These are phyloP conservation scores for Candida sonorensis DNA, from an alignment of 805 yeast genomes.

Conservation along the genomic window DNA sequence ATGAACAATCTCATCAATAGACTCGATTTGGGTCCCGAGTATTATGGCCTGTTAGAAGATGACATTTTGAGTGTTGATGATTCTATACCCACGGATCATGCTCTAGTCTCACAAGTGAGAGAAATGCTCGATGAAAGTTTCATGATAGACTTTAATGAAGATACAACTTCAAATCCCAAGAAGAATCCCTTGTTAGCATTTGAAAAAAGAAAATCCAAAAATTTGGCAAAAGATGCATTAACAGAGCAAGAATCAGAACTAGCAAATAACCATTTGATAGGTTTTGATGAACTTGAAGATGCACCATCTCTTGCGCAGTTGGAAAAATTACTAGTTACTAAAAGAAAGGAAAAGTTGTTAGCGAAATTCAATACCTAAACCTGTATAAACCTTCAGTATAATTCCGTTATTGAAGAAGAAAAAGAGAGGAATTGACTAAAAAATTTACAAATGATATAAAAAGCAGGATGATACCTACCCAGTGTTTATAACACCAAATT, in stretches of 20 bases:
- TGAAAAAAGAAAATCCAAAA: constrained; percentile 25
- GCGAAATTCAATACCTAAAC: constrained; percentile 30
- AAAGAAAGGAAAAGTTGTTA: constrained; percentile 36
- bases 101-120: constrained; percentile 4
- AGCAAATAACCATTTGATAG: constrained; percentile 3
- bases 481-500: constrained; percentile 11
- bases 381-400: no score
- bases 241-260: constrained; percentile 1
- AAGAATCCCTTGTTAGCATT: constrained; percentile 22
- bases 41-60: constrained; percentile 39
- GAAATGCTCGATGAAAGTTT: constrained; percentile 4
- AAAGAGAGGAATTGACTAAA: no score
- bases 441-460: no score
- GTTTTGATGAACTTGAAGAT: constrained; percentile 20
- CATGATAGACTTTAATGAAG: no score
- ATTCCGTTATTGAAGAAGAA: no score
- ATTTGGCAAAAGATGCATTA: constrained; percentile 9
- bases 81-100: constrained; percentile 5
- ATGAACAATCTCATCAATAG: neutral
- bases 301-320: constrained; percentile 34
- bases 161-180: no score
- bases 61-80: constrained; percentile 11
- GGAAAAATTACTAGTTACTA: constrained; percentile 39
- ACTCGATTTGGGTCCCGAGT: constrained; percentile 18
- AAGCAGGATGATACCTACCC: no score